Evolutionary conservation across 1,284 basidiomycete species (phyloP).

Genomic region (Cryptococcus sp.): DNA sequence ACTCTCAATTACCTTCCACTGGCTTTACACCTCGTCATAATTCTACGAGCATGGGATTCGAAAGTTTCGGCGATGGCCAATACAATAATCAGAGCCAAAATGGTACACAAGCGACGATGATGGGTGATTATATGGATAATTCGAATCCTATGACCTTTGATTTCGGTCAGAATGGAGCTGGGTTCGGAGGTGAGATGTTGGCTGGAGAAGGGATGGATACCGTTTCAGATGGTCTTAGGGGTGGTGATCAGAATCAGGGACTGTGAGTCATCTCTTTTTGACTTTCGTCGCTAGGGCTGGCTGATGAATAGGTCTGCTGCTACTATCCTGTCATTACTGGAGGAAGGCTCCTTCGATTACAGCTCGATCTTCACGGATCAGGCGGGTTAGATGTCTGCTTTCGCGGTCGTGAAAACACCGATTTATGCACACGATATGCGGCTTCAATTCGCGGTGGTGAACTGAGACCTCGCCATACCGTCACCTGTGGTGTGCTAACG

Average conservation of each 20-base stretch:
- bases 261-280: constrained; percentile 20
- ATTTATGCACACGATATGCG: no score
- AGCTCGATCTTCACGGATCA: constrained; percentile 46
- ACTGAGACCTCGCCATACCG: no score
- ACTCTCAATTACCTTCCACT: neutral
- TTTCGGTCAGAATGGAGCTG: constrained; percentile 16
- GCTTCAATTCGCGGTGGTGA: no score
- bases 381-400: constrained; percentile 18
- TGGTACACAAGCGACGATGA: neutral
- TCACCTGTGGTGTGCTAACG: no score
- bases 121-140: neutral
- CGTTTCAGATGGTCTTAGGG: constrained; percentile 34
- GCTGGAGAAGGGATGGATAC: constrained; percentile 33
- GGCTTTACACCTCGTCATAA: neutral
- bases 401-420: no score
- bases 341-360: constrained; percentile 48
- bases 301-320: constrained; percentile 39
- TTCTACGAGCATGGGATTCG: no score
- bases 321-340: constrained; percentile 44
- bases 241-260: constrained; percentile 18
- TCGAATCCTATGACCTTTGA: constrained; percentile 14
- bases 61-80: no score
- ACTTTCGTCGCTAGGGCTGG: neutral
- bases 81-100: neutral
- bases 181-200: constrained; percentile 27